Base-by-base conservation (phyloP, 2,329 filamentous ascomycete species). In the Pseudogymnoascus sp. region DNA sequence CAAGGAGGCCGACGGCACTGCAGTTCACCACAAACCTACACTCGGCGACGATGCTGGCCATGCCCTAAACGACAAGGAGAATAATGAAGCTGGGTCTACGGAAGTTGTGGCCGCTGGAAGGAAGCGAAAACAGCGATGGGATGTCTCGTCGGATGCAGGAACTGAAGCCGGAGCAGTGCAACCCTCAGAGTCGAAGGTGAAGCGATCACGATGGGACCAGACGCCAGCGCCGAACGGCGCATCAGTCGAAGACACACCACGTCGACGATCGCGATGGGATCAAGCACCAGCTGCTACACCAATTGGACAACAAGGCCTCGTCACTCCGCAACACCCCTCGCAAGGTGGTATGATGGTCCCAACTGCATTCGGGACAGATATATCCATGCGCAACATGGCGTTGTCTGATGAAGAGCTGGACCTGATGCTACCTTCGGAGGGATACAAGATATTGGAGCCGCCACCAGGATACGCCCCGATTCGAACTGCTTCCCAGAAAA, bases 101-200 rank as follows among this genome's bases (percentile, higher is more conserved):
- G 83, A 88, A 68, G 79, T 81, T 65, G 82, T 81, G 57, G 75
- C 81, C 7, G 78, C 83, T 22, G 83, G 85, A 34, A 83, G 87
- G 63, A 94, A 94, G 81, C 85, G 92, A 70, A 97, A 96, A 81
- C 91, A 95, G 80, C 85, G 94, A 74, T 99, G 94, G 94, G 93
- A 97, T 74, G 86, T 92, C 16, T 77, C 81, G 18, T 79, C 86
- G n/a, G 78, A 81, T 6, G 79, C 83, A 38, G 75, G 77, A 5
- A 75, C 78, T 5, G 79, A 83, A 37, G 78, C 80, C 14, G 75
- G 79, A 54, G 70, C 77, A n/a, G 75, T 78, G n/a, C 71, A 78
- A 22, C 69, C 77, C 38, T 74, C 79, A 22, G 82, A 85, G 59
- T 74, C 76, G 14, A 89, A 90, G 74, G 69, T 78, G 69, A 76